Evolutionary conservation across 768 basidiomycete genomes (phyloP).

Genomic region (Rossbeevera mucosa): DNA sequence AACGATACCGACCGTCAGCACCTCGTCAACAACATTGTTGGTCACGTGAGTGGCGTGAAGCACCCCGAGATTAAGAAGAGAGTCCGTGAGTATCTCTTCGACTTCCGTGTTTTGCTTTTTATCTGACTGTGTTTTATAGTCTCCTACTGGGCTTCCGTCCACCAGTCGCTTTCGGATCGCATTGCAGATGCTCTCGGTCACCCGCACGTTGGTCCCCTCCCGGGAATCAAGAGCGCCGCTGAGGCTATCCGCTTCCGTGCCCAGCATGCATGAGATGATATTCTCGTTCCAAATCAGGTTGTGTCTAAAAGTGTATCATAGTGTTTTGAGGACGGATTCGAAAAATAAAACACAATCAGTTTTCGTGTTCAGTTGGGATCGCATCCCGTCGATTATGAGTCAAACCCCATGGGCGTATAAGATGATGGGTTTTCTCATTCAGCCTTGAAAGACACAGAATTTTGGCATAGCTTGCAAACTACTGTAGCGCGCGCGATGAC

Average conservation of each 20-base stretch:
- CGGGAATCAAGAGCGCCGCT: conserved; percentile 49
- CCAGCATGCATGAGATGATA: conserved; percentile 3
- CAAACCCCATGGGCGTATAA: too few relatives aligned
- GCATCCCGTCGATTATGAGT: neutral
- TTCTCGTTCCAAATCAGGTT: neutral
- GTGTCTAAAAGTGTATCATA: conserved; percentile 4
- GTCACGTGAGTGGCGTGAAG: conserved; percentile 60
- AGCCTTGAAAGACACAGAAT: neutral
- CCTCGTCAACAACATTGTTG: conserved; percentile 64
- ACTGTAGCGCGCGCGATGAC: neutral
- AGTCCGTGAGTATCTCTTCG: conserved; percentile 49
- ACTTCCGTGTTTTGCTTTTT: neutral
- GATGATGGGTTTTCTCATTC: neutral
- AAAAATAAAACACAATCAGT: neutral
- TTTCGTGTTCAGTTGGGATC: neutral
- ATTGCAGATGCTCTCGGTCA: conserved; percentile 73
- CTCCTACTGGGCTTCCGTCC: conserved; percentile 74
- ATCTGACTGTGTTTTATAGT: conserved; percentile 37
- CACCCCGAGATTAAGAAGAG: conserved; percentile 52
- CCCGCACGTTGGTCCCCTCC: conserved; percentile 48
- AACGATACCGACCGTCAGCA: conserved; percentile 54
- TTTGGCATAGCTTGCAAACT: too few relatives aligned
- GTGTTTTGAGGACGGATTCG: neutral
- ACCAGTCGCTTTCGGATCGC: conserved; percentile 68
- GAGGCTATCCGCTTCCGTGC: conserved; percentile 53